Evolutionary conservation across 768 basidiomycete genomes (phyloP), one percentile per base, ranked within the genome.

Genomic region (Cyathus striatus): DNA sequence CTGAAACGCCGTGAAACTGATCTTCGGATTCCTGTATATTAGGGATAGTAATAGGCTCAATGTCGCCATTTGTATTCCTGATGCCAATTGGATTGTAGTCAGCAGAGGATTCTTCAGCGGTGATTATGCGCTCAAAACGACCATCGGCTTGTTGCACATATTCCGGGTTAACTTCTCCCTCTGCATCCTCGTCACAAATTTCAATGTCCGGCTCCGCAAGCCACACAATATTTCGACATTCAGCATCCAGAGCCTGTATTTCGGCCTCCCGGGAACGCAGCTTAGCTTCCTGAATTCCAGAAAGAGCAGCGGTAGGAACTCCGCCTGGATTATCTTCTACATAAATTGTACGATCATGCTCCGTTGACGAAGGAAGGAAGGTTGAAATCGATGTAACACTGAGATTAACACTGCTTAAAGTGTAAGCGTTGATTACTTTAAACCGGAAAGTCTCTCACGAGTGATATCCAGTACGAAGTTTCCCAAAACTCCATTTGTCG

Each of bases 351-450:
- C 77, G 64, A 38, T 86, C 76, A 47, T 83, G 68, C 42, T 81
- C 78, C 2, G 64, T 68, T 14, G 71, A 69, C 3, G 78, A 78
- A 2, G 90, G 90, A 18, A 92, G 69, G 50, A 80, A 85, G 4
- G 76, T 76, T 1, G 85, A 79, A 34, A 92, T 78, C 0, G 89
- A 90, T 13, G 81, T 72, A 20, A 91, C 74, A 40, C 71, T 81
- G 43, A 91, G 60, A 53, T 81, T 78, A 43, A 92, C 79, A 3
- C 87, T 89, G 23, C 33, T 21, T 34, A 27, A 46, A 38, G 20
- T 4, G 42, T 10, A 43, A 20, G 16, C 7, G 18, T 43, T 38
- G 14, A 5, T 24, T 23, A 27, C 35, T 23, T 9, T 43, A 1
- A 22, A n/a, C 10, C 21, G 16, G 10, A 16, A 36, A 21, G 42